A percentile compares a stretch with the other conserved stretches of the same genome.
Conservation (phyloP, 176 grass and related monocot genomes). For the Phoenix roebelenii region DNA sequence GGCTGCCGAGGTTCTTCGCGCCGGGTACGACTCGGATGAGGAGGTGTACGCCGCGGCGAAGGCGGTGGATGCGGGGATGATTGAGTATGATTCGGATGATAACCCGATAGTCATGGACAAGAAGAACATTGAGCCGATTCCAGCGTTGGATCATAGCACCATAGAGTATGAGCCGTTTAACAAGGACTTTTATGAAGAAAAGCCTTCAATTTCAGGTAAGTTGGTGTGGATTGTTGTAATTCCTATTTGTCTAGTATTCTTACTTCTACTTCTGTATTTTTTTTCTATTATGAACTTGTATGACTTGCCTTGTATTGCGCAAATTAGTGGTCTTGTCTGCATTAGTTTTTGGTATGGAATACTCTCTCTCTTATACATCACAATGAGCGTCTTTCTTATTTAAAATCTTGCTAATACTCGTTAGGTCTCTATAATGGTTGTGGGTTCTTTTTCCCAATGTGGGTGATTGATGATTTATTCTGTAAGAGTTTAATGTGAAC, state of each 20-base stretch:
- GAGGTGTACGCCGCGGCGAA: slow-evolving; percentile 97
- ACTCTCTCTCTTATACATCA: too few species aligned
- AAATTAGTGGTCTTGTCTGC: too few species aligned
- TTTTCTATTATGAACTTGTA: background rate
- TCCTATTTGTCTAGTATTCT: background rate
- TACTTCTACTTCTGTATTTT: background rate
- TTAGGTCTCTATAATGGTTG: too few species aligned
- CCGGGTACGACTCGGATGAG: slow-evolving; percentile 85
- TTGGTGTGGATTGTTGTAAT: background rate
- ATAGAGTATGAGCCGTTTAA: slow-evolving; percentile 69
- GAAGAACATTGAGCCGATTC: slow-evolving; percentile 92
- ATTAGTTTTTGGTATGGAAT: too few species aligned
- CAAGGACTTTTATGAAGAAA: slow-evolving; percentile 96
- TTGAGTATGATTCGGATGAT: slow-evolving; percentile 93
- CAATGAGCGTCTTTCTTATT: too few species aligned
- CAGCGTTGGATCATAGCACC: slow-evolving; percentile 59
- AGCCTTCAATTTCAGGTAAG: slow-evolving; percentile 75
- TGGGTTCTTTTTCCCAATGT: too few species aligned
- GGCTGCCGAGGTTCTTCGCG: slow-evolving; percentile 65
- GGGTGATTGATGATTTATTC: too few species aligned
- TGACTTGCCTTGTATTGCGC: too few species aligned
- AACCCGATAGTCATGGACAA: slow-evolving; percentile 80
- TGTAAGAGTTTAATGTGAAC: too few species aligned
- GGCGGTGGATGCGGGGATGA: slow-evolving; percentile 77
- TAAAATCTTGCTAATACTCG: too few species aligned